These are phyloP conservation scores for Mallotus nudiflorus DNA, from an alignment of 345 rosid species.

Conservation along the genomic window DNA sequence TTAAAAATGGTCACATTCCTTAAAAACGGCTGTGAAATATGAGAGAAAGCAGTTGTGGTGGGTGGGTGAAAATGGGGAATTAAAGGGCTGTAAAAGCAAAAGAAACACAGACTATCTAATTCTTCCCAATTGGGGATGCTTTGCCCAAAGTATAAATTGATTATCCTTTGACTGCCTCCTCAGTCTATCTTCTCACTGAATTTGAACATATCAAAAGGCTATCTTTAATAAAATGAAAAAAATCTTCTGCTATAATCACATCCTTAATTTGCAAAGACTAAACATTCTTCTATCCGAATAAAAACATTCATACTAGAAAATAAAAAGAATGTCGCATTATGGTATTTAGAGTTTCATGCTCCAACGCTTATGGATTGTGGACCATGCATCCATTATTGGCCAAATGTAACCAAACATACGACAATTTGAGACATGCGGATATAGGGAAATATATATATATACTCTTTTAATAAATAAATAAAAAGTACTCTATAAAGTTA, in stretches of 20 bases:
- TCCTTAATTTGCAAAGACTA: background rate
- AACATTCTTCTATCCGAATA: too few relatives aligned
- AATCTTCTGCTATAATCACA: background rate
- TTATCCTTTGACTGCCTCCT: slow-evolving; percentile 42
- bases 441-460: background rate
- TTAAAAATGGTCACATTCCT: too few relatives aligned
- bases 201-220: slow-evolving; percentile 7
- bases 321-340: background rate
- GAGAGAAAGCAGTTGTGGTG: too few relatives aligned
- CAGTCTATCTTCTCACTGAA: slow-evolving; percentile 4
- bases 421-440: background rate
- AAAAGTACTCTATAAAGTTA: too few relatives aligned
- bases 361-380: background rate
- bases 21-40: too few relatives aligned
- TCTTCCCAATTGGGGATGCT: slow-evolving; percentile 30
- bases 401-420: background rate
- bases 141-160: slow-evolving; percentile 42
- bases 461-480: too few relatives aligned
- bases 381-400: background rate
- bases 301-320: background rate
- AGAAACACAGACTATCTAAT: slow-evolving; percentile 21
- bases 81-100: slow-evolving; percentile 44
- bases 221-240: background rate
- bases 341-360: background rate
- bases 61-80: background rate